phyloP scores from a whole-genome alignment of 805 yeast genomes.

The Ogataea ramenticola region DNA sequence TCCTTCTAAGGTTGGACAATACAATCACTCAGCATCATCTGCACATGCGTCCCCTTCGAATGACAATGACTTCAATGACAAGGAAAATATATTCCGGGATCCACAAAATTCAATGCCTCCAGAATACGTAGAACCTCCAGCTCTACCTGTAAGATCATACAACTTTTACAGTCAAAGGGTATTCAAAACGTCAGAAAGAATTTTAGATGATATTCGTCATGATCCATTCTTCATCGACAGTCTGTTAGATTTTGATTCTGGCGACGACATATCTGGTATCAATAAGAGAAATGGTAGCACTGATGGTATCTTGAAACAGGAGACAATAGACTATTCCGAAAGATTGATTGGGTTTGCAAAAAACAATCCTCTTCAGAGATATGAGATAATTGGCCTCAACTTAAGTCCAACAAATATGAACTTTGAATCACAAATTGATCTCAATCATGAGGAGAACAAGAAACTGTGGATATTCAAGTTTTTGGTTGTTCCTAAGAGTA shows the following conservation, averaged over 20 bases:
- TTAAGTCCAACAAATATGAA: slow-evolving; percentile 18
- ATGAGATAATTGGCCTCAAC: slow-evolving; percentile 28
- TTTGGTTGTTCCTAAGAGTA: slow-evolving; percentile 15
- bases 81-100: neutral
- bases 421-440: slow-evolving; percentile 7
- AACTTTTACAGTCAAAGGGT: slow-evolving; percentile 16
- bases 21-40: neutral
- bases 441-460: slow-evolving; percentile 5
- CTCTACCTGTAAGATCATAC: slow-evolving; percentile 13
- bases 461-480: slow-evolving; percentile 17
- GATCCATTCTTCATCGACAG: slow-evolving; percentile 28
- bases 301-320: slow-evolving; percentile 20
- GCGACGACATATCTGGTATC: too few relatives aligned
- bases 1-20: neutral
- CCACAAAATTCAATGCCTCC: neutral
- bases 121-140: slow-evolving; percentile 5
- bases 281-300: neutral
- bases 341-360: slow-evolving; percentile 12
- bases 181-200: slow-evolving; percentile 61
- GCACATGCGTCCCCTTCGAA: too few relatives aligned
- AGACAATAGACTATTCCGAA: slow-evolving; percentile 30
- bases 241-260: neutral
- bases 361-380: slow-evolving; percentile 11
- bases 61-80: neutral
- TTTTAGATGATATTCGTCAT: slow-evolving; percentile 55